Conservation (phyloP, 176 grass and related monocot species). For the Microstegium vimineum region DNA sequence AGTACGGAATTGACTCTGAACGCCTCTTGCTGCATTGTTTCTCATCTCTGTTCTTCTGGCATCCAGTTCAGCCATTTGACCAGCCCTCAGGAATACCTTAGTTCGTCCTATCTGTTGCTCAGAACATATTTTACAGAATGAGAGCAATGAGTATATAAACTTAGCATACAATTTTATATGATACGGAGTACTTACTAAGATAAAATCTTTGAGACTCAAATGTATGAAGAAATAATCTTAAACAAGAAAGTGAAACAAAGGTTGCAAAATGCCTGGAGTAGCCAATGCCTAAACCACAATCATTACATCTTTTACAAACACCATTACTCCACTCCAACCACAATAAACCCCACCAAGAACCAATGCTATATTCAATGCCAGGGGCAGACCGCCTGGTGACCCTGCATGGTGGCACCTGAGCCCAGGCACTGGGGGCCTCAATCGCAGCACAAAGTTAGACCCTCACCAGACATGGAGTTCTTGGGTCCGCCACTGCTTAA, state of each 20-base stretch:
- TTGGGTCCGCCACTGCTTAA: not conserved
- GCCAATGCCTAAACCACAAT: not conserved
- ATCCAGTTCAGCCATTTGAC: conserved; percentile 98
- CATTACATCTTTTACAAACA: conserved; percentile 20
- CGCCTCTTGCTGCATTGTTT: conserved; percentile 69
- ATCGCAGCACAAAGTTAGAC: not conserved
- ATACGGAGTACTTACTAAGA: too few species aligned
- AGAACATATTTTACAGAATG: conserved; percentile 19
- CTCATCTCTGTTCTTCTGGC: conserved; percentile 90
- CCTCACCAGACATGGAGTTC: not conserved
- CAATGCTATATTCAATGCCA: conserved; percentile 19
- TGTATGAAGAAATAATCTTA: not conserved
- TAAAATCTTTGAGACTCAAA: conserved; percentile 21
- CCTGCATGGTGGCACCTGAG: not conserved
- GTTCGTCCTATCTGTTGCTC: conserved; percentile 78
- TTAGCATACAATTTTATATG: not conserved
- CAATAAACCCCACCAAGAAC: conserved; percentile 14
- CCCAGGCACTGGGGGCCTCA: not conserved
- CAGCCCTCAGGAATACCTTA: conserved; percentile 96
- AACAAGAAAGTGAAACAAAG: conserved; percentile 9
- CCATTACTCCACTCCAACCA: not conserved
- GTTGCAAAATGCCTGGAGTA: not conserved
- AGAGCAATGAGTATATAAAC: conserved; percentile 1
- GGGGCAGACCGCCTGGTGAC: not conserved
- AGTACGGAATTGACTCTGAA: conserved; percentile 78